Evolutionary conservation across 257 asterid species (phyloP), one percentile per base, ranked within the genome.

Genomic region (Solanum infundibuliforme): DNA sequence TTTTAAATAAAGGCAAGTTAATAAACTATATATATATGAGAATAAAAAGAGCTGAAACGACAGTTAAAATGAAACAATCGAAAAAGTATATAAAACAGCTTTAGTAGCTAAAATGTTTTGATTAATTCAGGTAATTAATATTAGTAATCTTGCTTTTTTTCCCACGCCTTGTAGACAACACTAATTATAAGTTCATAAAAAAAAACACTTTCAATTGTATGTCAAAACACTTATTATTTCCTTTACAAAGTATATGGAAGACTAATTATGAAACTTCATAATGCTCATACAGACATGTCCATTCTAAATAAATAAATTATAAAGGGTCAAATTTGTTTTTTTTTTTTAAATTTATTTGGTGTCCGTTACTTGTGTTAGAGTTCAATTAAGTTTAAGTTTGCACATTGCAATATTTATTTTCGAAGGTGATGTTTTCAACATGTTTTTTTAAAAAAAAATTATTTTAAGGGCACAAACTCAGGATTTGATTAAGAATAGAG

Each of bases 351-450:
- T 4, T 32, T 1, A 14, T 16, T 31, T 0, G 25, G 7, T 69
- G 6, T 31, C 0, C 0, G 0, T 7, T 31, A 8, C 5, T 27
- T 4, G 12, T 71, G 21, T 71, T 32, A 2, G 12, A 16, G 3
- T 13, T 16, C 23, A 4, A 31, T 2, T 29, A 71, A 31, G 20
- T 71, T 71, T 0, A 18, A 71, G 5, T 16, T 71, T 20, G 4
- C 2, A 5, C 3, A 32, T 32, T 31, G n/a, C 12, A 4, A 2
- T 3, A 8, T 2, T 31, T 0, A 31, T 14, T 14, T 29, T 31
- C 1, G 0, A 0, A 5, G 3, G 3, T 0, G 6, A 0, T 20
- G 0, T 35, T 29, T 1, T 16, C 4, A 16, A 71, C 21, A 48
- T 48, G 21, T 1, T 1, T 13, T 39, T 39, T 29, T 29, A 29